Base-by-base conservation (phyloP, 1,139 yeast species). In the Taphrina wiesneri region DNA sequence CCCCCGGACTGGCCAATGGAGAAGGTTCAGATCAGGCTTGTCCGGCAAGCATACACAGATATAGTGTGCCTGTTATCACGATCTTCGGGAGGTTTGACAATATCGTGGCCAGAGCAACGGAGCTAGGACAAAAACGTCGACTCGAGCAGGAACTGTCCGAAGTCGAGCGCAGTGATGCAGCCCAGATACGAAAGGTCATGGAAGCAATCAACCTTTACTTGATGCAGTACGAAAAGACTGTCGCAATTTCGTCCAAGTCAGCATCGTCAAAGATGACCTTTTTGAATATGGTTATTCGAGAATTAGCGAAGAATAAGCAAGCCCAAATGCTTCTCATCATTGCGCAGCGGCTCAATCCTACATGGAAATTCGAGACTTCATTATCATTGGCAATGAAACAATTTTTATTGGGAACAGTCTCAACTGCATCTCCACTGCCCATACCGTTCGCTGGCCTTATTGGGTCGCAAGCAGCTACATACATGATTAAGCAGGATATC, bases 201-300 rank as follows among this genome's bases (percentile, higher is more conserved):
- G 73, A 72, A 17, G 68, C 69, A 23, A 57, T 68, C n/a, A 67
- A 67, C 21, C 57, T 49, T 17, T 60, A 60, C 45, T n/a, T 60
- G 41, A 23, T 60, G 52, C 64, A 60, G 28, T 51, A 39, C 28
- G 56, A 34, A 15, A 11, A 17, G 26, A 26, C 52, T 15, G 39
- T 34, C 19, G 51, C 56, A 2, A 51, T 60, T 3, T 46, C 64
- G 9, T 49, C 51, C 28, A 60, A 60, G 15, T 19, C 47, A 21
- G 56, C 64, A 4, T 41, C 57, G 30, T 49, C 57, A 15, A 60
- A 60, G 36, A 36, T 60, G 15, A 51, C 54, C n/a, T 51, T 60
- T 13, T 51, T 60, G 13, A 39, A 60, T 26, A 41, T 39, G 28
- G 47, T 41, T 39, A n/a, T 49, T 15, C 36, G 36, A 3, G 64